Evolutionary conservation across 2,329 filamentous ascomycete species (phyloP).

Genomic region (Diplodia corticola): DNA sequence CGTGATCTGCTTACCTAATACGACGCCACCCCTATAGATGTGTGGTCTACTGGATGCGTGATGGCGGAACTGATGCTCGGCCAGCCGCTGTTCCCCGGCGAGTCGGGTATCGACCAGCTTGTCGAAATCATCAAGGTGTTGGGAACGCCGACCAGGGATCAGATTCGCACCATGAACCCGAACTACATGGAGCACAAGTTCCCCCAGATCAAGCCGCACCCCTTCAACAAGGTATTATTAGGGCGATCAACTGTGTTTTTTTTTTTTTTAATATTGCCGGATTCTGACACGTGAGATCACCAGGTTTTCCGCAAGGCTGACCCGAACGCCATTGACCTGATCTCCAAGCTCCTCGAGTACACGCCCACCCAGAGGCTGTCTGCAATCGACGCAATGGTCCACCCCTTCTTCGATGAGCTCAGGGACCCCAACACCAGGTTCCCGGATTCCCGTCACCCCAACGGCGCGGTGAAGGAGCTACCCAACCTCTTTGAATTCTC

Average conservation of each 20-base stretch:
- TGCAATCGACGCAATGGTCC: constrained; percentile 94
- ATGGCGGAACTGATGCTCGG: constrained; percentile 99
- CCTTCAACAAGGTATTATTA: constrained; percentile 79
- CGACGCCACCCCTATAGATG: constrained; percentile 60
- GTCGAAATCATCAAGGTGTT: constrained; percentile 99
- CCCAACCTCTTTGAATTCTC: constrained; percentile 91
- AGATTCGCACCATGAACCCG: constrained; percentile 99
- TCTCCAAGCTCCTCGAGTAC: constrained; percentile 91
- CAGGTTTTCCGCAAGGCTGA: constrained; percentile 96
- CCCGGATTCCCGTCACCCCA: constrained; percentile 89
- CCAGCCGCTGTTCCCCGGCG: constrained; percentile 94
- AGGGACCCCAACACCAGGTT: constrained; percentile 87
- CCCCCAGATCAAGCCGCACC: constrained; percentile 98
- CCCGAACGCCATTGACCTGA: constrained; percentile 87
- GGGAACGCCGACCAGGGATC: constrained; percentile 92
- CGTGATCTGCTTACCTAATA: constrained; percentile 28
- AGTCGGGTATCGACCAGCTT: constrained; percentile 96
- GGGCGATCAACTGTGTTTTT: not conserved
- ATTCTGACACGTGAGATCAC: constrained; percentile 19
- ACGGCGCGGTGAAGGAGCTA: constrained; percentile 75
- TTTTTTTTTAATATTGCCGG: too few relatives aligned
- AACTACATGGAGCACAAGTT: constrained; percentile 99
- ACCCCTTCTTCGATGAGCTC: constrained; percentile 97
- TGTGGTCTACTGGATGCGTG: constrained; percentile 98
- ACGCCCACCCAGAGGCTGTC: constrained; percentile 93